These are phyloP conservation scores for Glycine soja DNA, from an alignment of 306 rosid species.

Conservation along the genomic window DNA sequence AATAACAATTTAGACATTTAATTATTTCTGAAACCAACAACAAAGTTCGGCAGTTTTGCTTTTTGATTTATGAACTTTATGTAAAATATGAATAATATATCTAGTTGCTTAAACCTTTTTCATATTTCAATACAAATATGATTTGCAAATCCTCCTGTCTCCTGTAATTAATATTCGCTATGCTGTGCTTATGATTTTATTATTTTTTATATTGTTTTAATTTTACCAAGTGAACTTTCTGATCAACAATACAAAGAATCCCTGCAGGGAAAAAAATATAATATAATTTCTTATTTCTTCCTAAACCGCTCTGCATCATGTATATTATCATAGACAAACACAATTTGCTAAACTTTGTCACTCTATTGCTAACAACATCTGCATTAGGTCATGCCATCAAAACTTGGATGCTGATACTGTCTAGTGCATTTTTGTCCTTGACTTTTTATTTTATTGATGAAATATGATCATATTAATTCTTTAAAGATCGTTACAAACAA, in stretches of 20 bases:
- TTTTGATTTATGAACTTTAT: slow-evolving; percentile 10
- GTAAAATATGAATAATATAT: background rate
- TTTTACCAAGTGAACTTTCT: background rate
- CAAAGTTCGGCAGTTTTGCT: slow-evolving; percentile 7
- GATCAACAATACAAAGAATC: background rate
- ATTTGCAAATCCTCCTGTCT: background rate
- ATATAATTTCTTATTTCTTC: background rate
- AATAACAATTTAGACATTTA: background rate
- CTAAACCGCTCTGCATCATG: background rate
- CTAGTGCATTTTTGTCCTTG: background rate
- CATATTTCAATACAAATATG: slow-evolving; percentile 9
- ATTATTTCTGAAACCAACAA: slow-evolving; percentile 10
- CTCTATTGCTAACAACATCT: background rate
- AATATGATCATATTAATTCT: background rate
- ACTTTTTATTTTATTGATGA: slow-evolving; percentile 15
- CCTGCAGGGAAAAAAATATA: background rate
- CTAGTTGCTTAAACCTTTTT: background rate
- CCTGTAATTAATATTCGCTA: slow-evolving; percentile 2
- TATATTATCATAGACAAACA: background rate
- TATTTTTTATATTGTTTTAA: background rate
- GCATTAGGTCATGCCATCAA: slow-evolving; percentile 1
- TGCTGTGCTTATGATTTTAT: background rate
- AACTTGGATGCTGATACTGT: slow-evolving; percentile 23
- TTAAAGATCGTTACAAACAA: slow-evolving; percentile 15
- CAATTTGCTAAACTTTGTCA: slow-evolving; percentile 15